phyloP scores from a whole-genome alignment of 169 alveolate species.

The Plasmodium gonderi region DNA sequence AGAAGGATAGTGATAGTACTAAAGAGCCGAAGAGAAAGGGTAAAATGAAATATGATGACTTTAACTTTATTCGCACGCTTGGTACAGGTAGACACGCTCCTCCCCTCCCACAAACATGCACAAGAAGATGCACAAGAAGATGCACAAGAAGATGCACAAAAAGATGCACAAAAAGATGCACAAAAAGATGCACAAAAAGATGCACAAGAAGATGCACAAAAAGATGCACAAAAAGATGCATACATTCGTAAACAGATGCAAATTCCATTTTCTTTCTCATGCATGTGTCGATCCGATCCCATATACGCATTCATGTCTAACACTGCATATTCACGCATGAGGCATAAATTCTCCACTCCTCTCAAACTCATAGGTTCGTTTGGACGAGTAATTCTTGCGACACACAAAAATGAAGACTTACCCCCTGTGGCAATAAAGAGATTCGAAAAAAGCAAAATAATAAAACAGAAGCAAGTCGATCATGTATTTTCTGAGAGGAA shows the following conservation, averaged over 20 bases:
- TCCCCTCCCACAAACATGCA: no score
- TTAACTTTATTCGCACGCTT: conserved; percentile 72
- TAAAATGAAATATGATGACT: conserved; percentile 74
- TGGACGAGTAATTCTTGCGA: conserved; percentile 95
- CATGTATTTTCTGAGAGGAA: conserved; percentile 96
- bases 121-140: no score
- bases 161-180: no score
- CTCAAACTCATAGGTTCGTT: conserved; percentile 88
- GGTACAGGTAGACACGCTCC: conserved; percentile 69
- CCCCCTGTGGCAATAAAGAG: conserved; percentile 87
- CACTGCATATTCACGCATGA: no score
- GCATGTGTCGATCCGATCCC: not conserved
- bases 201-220: no score
- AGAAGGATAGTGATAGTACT: conserved; percentile 16
- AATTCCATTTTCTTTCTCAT: no score
- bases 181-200: no score
- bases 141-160: no score
- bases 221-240: no score
- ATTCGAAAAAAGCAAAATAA: conserved; percentile 86
- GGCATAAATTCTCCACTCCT: not conserved
- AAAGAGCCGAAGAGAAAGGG: not conserved
- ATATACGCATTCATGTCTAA: not conserved
- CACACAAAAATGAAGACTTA: conserved; percentile 76
- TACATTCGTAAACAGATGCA: no score
- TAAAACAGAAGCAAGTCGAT: conserved; percentile 91